Evolutionary conservation across 2,329 filamentous ascomycete genomes (phyloP), one percentile per base, ranked within the genome.

Genomic region (Colletotrichum cuscutae): DNA sequence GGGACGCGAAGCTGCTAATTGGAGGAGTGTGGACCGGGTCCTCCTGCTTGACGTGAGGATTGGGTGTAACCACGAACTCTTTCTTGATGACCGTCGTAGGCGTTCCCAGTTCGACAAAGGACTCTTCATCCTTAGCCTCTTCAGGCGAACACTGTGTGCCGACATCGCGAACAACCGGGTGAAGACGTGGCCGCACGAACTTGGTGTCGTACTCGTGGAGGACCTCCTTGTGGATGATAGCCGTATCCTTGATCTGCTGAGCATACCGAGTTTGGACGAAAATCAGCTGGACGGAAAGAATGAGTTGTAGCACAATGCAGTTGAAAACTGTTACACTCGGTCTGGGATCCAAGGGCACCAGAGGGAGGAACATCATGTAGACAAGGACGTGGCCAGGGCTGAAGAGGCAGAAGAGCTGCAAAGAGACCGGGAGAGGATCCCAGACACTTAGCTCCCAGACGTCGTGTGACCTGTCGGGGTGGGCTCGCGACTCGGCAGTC

Each of bases 161-260:
- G 1, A 96, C 95, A 90, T 91, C 89, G 66, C 89, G 84, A 76
- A 97, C 94, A 5, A 93, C 86, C 8, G 93, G 94, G 77, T 97
- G 94, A n/a, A 97, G 89, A 12, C 92, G 89, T 2, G 97, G 97
- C 78, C 97, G 95, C 1, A 99, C 97, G 79, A 93, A 98, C 84
- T 99, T 99, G 77, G 91, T 94, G 80, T 98, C 95, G 80, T 99
- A 99, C 83, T 99, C 97, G 80, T 95, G 92, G 83, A 98, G 88
- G 5, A 98, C 96, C 82, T 98, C 94, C 77, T 93, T 95, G 77
- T 97, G 95, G 71, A 99, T 93, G 59, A 98, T 88, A 2, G 91
- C 88, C 2, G 90, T 90, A 81, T 99, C 97, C 80, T 95, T 97
- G 73, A 90, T 90, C 81, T 98, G 95, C 80, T 96, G 95, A 4